Evolutionary conservation across 2,329 filamentous ascomycete species (phyloP), one percentile per base, ranked within the genome.

Genomic region (Zymoseptoria ardabiliae): DNA sequence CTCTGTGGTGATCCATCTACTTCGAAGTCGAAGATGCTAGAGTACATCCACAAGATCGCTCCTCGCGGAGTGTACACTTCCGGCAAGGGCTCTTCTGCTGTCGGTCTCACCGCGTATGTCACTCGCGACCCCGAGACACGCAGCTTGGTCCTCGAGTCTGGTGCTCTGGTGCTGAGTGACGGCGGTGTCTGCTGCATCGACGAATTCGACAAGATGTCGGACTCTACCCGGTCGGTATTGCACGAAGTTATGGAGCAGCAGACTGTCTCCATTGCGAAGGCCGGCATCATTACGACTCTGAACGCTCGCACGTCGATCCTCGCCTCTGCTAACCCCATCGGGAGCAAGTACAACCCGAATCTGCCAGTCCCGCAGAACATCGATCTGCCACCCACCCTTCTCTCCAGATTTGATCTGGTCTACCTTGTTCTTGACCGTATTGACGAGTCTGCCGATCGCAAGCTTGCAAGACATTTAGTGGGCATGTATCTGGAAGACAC

Each of bases 1-100:
- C 87, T 99, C 41, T 99, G 94, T 70, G 94, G 94, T 81, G 94
- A 99, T 70, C 94, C 94, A 0, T 97, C 93, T 0, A 99, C 94
- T 0, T 83, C 94, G 48, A 99, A 99, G 75, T 99, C 94, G 10
- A 95, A 99, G 75, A 79, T 99, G 58, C 82, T 99, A 25, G 84
- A 91, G 63, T 99, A 99, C 70, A 88, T 99, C 23, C 93, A 99
- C 82, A 95, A 96, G 76, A 99, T 99, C 70, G 94, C 94, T 4
- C 94, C 94, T 48, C 88, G 94, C 60, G 87, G 87, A 72, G 84
- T 90, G 4, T 90, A 90, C 73, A 90, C 87, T 17, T 89, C 85
- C 63, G 87, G 87, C 62, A 90, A 90, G 70, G 87, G 87, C 60
- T 89, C 86, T 3, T 90, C 87, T 2, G 87, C 87, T 9, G 87